Evolutionary conservation across 768 basidiomycete species (phyloP).

Genomic region (Termitomyces bulborhizus): DNA sequence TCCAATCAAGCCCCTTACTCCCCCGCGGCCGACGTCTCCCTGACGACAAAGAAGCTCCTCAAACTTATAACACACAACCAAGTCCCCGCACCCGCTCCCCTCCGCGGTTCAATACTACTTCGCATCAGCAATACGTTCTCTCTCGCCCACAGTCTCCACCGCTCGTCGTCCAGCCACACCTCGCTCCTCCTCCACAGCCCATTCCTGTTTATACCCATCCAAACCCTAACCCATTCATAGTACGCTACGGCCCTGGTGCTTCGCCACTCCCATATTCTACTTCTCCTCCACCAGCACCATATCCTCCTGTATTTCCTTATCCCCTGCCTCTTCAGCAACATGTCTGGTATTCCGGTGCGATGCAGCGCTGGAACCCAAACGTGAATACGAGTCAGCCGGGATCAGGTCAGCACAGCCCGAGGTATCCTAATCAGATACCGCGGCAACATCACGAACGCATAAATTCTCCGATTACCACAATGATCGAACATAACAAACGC

Average conservation of each 20-base stretch:
- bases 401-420: not conserved
- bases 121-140: not conserved
- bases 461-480: not conserved
- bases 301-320: not conserved
- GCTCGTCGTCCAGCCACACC: constrained; percentile 11
- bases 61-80: constrained; percentile 9
- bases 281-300: not conserved
- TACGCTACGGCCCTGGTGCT: not conserved
- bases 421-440: not conserved
- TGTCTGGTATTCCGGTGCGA: constrained; percentile 12
- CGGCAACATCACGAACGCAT: not conserved
- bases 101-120: not conserved
- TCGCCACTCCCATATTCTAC: not conserved
- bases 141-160: constrained; percentile 2
- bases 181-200: constrained; percentile 11
- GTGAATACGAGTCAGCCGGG: not conserved
- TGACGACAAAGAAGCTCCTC: constrained; percentile 19
- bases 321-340: not conserved
- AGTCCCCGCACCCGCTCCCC: not conserved
- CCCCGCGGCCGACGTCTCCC: constrained; percentile 36
- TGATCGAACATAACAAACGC: not conserved
- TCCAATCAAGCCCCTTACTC: constrained; percentile 43
- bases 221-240: not conserved
- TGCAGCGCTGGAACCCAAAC: not conserved
- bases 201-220: constrained; percentile 1